These are phyloP conservation scores for Mallotus nudiflorus DNA, from an alignment of 345 rosid species.

Conservation along the genomic window DNA sequence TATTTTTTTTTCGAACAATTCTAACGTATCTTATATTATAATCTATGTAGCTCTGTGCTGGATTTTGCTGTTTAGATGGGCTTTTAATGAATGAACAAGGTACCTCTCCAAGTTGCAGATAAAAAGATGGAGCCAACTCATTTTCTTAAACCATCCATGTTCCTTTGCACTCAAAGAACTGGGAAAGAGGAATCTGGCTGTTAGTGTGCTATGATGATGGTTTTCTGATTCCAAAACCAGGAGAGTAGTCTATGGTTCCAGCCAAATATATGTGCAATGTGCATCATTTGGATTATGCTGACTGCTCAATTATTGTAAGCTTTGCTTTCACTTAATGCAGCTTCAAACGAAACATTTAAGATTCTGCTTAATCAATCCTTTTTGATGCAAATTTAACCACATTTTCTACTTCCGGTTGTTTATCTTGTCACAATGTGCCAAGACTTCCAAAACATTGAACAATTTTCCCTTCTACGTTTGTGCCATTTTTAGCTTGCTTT, in stretches of 20 bases:
- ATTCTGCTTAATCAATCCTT: not conserved
- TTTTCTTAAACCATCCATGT: not conserved
- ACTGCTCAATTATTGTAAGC: conserved; percentile 11
- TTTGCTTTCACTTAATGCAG: not conserved
- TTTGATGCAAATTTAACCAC: not conserved
- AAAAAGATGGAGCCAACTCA: not conserved
- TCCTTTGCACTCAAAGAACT: not conserved
- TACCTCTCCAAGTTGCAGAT: not conserved
- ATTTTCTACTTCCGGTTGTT: not conserved
- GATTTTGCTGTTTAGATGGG: not conserved
- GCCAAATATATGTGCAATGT: not conserved
- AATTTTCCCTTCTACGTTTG: not conserved
- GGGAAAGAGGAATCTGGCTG: not conserved
- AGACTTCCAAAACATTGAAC: not conserved
- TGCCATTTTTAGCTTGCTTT: not conserved
- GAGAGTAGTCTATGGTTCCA: not conserved
- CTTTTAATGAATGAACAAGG: not conserved
- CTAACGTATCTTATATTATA: not conserved
- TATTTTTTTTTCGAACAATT: too few relatives aligned
- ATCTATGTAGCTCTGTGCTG: not conserved
- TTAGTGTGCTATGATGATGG: not conserved
- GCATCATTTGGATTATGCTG: too few relatives aligned
- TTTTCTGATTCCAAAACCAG: not conserved
- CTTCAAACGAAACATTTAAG: not conserved
- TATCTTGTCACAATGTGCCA: not conserved